These are phyloP conservation scores for Erodium moschatum DNA, from an alignment of 441 rosid genomes.

Conservation along the genomic window DNA sequence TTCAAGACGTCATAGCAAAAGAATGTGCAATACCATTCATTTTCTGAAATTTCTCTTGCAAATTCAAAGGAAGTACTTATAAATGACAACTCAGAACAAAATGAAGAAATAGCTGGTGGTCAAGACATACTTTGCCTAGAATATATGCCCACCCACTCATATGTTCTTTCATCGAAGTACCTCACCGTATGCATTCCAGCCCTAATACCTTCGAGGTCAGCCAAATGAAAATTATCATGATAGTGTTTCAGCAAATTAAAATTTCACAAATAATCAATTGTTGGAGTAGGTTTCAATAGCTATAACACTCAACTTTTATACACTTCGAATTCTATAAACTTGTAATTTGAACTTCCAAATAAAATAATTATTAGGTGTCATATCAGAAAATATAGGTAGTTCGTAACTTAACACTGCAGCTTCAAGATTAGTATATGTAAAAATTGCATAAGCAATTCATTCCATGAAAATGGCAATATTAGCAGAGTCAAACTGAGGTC, in stretches of 20 bases:
- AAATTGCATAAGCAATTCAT: too few relatives aligned
- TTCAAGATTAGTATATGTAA: too few relatives aligned
- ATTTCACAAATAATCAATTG: neutral
- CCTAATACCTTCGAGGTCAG: constrained; percentile 69
- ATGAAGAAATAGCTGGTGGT: too few relatives aligned
- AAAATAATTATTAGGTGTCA: too few relatives aligned
- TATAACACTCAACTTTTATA: too few relatives aligned
- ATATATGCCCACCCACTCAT: constrained; percentile 97
- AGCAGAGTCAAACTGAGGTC: neutral
- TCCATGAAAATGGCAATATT: too few relatives aligned
- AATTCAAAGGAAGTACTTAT: too few relatives aligned
- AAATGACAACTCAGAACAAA: neutral
- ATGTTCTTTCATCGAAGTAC: constrained; percentile 91
- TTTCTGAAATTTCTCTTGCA: neutral
- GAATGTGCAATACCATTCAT: neutral
- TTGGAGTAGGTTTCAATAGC: too few relatives aligned
- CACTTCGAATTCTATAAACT: too few relatives aligned
- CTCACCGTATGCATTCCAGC: constrained; percentile 97
- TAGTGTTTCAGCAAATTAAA: neutral
- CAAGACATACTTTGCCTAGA: constrained; percentile 59
- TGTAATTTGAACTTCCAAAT: too few relatives aligned
- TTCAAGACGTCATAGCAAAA: neutral
- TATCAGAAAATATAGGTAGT: too few relatives aligned
- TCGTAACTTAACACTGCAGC: too few relatives aligned
- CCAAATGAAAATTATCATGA: constrained; percentile 8